Evolutionary conservation across 192 early-diverging fungal species (phyloP), one percentile per base, ranked within the genome.

Genomic region (Coemansia sp.): DNA sequence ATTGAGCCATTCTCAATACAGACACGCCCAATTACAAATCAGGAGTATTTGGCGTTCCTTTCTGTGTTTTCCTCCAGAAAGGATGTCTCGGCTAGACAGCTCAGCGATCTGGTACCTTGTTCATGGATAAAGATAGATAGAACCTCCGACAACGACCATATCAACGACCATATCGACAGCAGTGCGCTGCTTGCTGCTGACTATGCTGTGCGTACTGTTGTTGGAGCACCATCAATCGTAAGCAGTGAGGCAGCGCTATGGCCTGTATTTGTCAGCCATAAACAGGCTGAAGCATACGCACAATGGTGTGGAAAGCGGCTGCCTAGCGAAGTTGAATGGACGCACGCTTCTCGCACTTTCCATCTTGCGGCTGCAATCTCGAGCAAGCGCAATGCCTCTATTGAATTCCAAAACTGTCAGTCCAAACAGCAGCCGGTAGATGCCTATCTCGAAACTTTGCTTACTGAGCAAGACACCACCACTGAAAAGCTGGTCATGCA

Each of bases 311-410:
- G 85, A 9, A 75, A 75, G 73, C 68, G 92, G 9, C 59, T 97
- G 6, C 92, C 95, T 0, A 89, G 89, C 13, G 94, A 97, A 61
- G 67, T 72, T 4, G 93, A 97, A 68, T 64, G 93, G 59, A 70
- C 80, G n/a, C 66, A 79, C 52, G 67, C 77, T 18, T 52, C 77
- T 8, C 34, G 77, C 12, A 62, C 68, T 23, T 68, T 79, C 29
- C 56, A 67, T 40, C 64, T 67, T 29, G 49, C 65, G 2, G 43
- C 60, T 39, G 70, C 75, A 18, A 67, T 70, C 31, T 70, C 40
- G 34, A 39, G 16, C 28, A 21, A 35, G 13, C 16, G 16, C n/a
- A 5, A 4, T 16, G 9, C 15, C 7, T 25, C 30, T 13, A 35
- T 7, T 4, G 40, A 31, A 39, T 31, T 30, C 7, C 3, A 4